Evolutionary conservation across 2,329 filamentous ascomycete species (phyloP).

Genomic region (Kalmusia sp.): DNA sequence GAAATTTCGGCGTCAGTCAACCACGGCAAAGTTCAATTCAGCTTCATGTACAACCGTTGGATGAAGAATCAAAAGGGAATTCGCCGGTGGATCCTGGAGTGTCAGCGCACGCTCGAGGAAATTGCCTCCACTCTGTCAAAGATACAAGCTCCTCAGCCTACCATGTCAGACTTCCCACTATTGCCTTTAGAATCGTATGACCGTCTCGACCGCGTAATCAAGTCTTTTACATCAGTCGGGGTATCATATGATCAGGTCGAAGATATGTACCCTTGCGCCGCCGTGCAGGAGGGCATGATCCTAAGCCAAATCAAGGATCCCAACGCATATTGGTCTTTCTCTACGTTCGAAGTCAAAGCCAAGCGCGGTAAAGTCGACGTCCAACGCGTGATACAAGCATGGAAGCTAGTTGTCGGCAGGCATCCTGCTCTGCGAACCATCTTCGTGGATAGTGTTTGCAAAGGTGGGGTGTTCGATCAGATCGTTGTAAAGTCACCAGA

Average conservation of each 20-base stretch:
- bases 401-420: slow-evolving; percentile 40
- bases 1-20: slow-evolving; percentile 38
- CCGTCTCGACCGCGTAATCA: slow-evolving; percentile 36
- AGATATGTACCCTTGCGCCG: slow-evolving; percentile 42
- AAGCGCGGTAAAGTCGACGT: slow-evolving; percentile 30
- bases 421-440: slow-evolving; percentile 43
- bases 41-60: slow-evolving; percentile 42
- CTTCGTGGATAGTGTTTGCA: slow-evolving; percentile 43
- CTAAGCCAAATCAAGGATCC: slow-evolving; percentile 41
- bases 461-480: slow-evolving; percentile 45
- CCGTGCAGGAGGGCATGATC: slow-evolving; percentile 43
- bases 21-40: slow-evolving; percentile 32
- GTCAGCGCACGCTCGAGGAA: slow-evolving; percentile 39
- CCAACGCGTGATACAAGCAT: slow-evolving; percentile 29
- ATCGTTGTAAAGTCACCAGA: slow-evolving; percentile 37
- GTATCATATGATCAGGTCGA: slow-evolving; percentile 33
- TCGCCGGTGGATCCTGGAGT: slow-evolving; percentile 41
- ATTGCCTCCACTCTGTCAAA: slow-evolving; percentile 31
- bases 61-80: slow-evolving; percentile 44
- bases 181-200: slow-evolving; percentile 40
- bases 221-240: slow-evolving; percentile 30
- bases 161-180: slow-evolving; percentile 40
- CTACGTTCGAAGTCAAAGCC: slow-evolving; percentile 35
- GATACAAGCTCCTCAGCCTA: slow-evolving; percentile 34
- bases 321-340: slow-evolving; percentile 38